These are phyloP conservation scores for Apiotrichum gamsii DNA, from an alignment of 1,284 basidiomycete genomes.

Conservation along the genomic window DNA sequence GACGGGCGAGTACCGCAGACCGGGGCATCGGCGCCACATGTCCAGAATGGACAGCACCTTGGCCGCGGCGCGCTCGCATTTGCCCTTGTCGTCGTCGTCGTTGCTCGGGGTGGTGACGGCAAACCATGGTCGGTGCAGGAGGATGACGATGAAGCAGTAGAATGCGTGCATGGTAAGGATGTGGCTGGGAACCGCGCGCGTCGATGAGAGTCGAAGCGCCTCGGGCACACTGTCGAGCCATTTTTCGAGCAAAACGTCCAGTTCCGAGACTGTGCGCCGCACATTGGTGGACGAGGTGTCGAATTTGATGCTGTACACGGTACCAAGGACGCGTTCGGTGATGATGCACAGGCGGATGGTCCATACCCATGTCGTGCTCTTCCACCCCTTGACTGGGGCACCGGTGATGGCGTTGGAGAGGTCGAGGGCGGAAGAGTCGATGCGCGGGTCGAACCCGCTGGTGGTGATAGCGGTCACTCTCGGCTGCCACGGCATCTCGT, in stretches of 20 bases:
- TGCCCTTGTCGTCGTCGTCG: slow-evolving; percentile 4
- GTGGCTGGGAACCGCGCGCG: slow-evolving; percentile 14
- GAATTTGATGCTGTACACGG: slow-evolving; percentile 14
- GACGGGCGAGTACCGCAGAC: slow-evolving; percentile 30
- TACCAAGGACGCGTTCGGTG: slow-evolving; percentile 17
- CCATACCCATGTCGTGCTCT: slow-evolving; percentile 20
- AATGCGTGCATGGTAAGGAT: slow-evolving; percentile 24
- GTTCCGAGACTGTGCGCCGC: slow-evolving; percentile 10
- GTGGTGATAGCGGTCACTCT: slow-evolving; percentile 7
- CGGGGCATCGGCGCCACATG: slow-evolving; percentile 24
- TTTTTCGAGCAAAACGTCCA: slow-evolving; percentile 8
- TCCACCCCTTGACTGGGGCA: slow-evolving; percentile 14
- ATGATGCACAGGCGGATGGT: slow-evolving; percentile 19
- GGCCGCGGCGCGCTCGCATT: slow-evolving; percentile 13
- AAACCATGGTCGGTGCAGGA: slow-evolving; percentile 27
- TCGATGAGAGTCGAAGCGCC: slow-evolving; percentile 9
- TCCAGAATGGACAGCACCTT: slow-evolving; percentile 24
- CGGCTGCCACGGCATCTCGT: slow-evolving; percentile 19
- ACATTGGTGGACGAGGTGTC: slow-evolving; percentile 11
- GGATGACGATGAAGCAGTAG: slow-evolving; percentile 21
- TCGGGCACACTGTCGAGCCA: slow-evolving; percentile 21
- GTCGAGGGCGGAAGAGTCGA: slow-evolving; percentile 5
- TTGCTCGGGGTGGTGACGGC: not conserved
- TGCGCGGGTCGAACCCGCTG: slow-evolving; percentile 6
- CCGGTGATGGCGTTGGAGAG: slow-evolving; percentile 4